Conservation (phyloP, 2,329 filamentous ascomycete genomes). For the Venturia pyrina region DNA sequence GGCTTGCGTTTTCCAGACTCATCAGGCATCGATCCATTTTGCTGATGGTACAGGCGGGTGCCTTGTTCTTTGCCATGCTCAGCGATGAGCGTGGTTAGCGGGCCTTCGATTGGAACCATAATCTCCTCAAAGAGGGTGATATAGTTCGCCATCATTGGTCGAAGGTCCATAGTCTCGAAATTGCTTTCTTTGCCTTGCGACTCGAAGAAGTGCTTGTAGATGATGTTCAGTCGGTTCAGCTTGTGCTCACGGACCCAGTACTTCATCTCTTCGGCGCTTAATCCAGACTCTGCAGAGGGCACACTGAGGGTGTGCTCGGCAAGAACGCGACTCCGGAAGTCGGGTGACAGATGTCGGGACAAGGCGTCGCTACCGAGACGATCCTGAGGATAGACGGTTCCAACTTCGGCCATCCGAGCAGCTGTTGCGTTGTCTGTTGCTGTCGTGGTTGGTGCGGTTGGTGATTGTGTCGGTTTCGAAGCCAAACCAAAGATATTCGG, state of each 20-base stretch:
- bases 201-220: not conserved
- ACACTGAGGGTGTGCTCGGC: not conserved
- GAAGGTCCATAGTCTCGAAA: not conserved
- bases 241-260: not conserved
- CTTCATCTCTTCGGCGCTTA: constrained; percentile 2
- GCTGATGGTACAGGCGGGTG: not conserved
- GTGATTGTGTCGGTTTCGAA: not conserved
- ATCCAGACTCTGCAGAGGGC: not conserved
- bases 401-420: not conserved
- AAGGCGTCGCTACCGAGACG: not conserved
- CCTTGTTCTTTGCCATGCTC: constrained; percentile 3
- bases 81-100: not conserved
- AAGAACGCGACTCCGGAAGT: not conserved
- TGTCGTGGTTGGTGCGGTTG: not conserved
- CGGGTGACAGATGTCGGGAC: not conserved
- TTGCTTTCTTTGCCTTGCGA: not conserved
- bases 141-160: constrained; percentile 5
- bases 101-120: constrained; percentile 1
- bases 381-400: not conserved
- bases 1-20: constrained; percentile 5
- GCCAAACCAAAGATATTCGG: not conserved
- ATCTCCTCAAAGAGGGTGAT: constrained; percentile 3
- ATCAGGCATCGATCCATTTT: constrained; percentile 2
- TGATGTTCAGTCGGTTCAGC: constrained; percentile 1
- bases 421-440: not conserved